Evolutionary conservation across 1,284 basidiomycete genomes (phyloP).

Genomic region (Sporisorium scitamineum): DNA sequence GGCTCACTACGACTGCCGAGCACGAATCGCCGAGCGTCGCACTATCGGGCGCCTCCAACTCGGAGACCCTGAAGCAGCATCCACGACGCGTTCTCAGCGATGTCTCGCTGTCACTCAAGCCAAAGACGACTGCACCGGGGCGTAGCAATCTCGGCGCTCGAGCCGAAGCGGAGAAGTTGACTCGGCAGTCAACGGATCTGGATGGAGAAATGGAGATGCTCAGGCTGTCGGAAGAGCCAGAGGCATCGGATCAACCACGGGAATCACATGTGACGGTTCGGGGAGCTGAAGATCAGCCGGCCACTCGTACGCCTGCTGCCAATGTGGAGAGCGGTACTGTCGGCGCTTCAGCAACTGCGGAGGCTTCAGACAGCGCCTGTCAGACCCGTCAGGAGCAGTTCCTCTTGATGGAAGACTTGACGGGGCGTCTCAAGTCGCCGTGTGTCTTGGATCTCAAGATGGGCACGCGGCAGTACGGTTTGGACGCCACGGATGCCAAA

Average conservation of each 20-base stretch:
- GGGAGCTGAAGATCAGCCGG: background rate
- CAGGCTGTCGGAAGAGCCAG: conserved; percentile 24
- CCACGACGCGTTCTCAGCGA: conserved; percentile 57
- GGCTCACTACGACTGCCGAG: conserved; percentile 7
- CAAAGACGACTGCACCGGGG: conserved; percentile 1
- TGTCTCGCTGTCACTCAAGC: conserved; percentile 52
- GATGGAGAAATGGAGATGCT: conserved; percentile 26
- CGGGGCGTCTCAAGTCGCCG: conserved; percentile 89
- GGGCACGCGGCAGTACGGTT: conserved; percentile 98
- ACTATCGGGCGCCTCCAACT: conserved; percentile 14
- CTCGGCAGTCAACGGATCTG: conserved; percentile 3
- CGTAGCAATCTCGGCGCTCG: conserved; percentile 14
- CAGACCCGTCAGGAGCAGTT: conserved; percentile 89
- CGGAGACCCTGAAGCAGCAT: conserved; percentile 21
- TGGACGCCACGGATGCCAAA: conserved; percentile 90
- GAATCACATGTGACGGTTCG: background rate
- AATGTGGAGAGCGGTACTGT: background rate
- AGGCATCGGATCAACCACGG: background rate
- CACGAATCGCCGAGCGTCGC: conserved; percentile 15
- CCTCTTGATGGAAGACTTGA: conserved; percentile 98
- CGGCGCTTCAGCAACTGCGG: background rate
- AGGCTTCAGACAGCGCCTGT: conserved; percentile 18
- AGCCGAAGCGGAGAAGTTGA: background rate
- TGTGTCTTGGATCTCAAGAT: conserved; percentile 99
- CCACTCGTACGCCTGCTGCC: background rate